Conservation (phyloP, 345 rosid genomes). For the Pseudoturritis turrita region DNA sequence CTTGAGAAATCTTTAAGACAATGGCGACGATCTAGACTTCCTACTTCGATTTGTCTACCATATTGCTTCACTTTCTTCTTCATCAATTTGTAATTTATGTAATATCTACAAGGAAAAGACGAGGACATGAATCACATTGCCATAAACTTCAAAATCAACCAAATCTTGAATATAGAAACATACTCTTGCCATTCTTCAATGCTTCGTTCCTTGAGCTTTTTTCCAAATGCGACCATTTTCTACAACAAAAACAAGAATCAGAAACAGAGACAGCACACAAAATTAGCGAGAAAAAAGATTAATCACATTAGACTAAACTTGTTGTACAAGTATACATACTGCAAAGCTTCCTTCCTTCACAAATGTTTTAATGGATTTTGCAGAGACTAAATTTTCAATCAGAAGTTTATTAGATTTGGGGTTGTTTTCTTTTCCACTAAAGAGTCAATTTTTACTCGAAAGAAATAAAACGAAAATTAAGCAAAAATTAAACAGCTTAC, state of each 20-base stretch:
- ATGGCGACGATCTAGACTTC: constrained; percentile 69
- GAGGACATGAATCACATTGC: neutral
- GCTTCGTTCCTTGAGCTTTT: constrained; percentile 26
- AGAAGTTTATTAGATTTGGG: neutral
- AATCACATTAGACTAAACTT: neutral
- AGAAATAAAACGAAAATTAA: neutral
- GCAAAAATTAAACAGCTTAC: neutral
- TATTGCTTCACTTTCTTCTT: constrained; percentile 86
- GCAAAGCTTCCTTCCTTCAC: neutral
- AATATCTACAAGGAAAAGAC: constrained; percentile 42
- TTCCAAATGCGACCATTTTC: constrained; percentile 36
- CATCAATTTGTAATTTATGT: constrained; percentile 91
- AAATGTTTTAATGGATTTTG: neutral
- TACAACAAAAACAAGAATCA: constrained; percentile 2
- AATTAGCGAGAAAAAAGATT: neutral
- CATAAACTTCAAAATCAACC: neutral
- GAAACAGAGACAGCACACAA: neutral
- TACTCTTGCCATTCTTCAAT: constrained; percentile 87
- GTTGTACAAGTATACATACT: neutral
- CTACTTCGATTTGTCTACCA: constrained; percentile 67
- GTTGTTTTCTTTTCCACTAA: neutral
- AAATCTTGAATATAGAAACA: constrained; percentile 16
- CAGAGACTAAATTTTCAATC: neutral
- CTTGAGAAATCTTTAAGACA: constrained; percentile 95
- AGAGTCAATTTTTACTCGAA: neutral